Percentiles rank a stretch among this genome's conserved stretches.
Conservation (phyloP, 768 basidiomycete species). For the Lentinus brumalis region DNA sequence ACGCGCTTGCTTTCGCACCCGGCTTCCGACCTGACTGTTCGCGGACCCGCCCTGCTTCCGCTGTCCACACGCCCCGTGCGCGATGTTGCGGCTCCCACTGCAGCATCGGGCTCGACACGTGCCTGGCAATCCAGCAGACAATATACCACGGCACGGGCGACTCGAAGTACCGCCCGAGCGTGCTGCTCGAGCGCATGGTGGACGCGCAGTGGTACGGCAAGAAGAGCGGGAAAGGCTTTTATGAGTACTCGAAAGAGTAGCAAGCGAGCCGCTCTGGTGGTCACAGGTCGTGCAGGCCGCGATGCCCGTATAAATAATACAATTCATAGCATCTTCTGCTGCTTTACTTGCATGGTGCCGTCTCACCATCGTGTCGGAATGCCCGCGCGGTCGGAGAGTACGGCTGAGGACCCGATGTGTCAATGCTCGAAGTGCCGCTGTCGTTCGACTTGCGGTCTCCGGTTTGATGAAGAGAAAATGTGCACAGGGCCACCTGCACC, state of each 20-base stretch:
- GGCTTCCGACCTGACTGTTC: not conserved
- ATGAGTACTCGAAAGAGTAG: slow-evolving; percentile 60
- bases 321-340: too few relatives aligned
- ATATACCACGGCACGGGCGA: slow-evolving; percentile 88
- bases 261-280: not conserved
- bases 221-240: slow-evolving; percentile 95
- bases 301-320: not conserved
- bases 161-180: slow-evolving; percentile 91
- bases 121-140: slow-evolving; percentile 89
- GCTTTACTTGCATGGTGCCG: too few relatives aligned
- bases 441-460: too few relatives aligned
- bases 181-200: slow-evolving; percentile 93
- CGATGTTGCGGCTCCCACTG: not conserved
- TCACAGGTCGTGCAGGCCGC: not conserved
- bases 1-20: not conserved
- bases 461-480: too few relatives aligned
- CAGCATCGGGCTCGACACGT: slow-evolving; percentile 97
- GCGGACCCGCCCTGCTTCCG: not conserved
- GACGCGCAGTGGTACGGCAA: slow-evolving; percentile 92
- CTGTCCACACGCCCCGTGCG: not conserved
- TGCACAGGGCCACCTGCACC: too few relatives aligned
- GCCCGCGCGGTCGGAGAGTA: too few relatives aligned
- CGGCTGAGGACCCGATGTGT: too few relatives aligned
- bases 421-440: too few relatives aligned
- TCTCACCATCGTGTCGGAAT: too few relatives aligned